Evolutionary conservation across 768 basidiomycete species (phyloP), one percentile per base, ranked within the genome.

Genomic region (Lentinula aciculospora): DNA sequence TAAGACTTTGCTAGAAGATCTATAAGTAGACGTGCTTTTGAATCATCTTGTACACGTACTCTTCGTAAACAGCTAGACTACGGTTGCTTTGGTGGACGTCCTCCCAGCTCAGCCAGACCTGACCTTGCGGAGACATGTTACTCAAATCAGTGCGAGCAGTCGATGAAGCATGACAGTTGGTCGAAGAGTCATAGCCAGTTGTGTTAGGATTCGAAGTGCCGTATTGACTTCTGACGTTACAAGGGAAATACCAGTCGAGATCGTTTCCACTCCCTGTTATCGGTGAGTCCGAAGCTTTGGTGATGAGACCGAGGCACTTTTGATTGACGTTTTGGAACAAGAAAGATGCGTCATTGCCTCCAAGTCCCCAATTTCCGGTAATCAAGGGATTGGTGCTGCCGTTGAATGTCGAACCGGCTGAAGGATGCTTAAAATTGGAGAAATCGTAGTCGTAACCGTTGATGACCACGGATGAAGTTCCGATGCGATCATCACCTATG

Each of bases 241-340:
- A 99, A 1, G 97, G 97, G 73, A 98, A 97, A 70, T 98, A 98
- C 95, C 95, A 98, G 61, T 92, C 89, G 65, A 94, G 71, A 47
- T 75, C 67, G 50, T 75, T 72, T 31, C 84, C 83, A 6, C 68
- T 79, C 32, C 83, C 81, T 3, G 83, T 76, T 65, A 98, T 96
- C 56, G 79, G 81, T 6, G 89, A 89, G 45, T 81, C 84, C 28
- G 76, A 63, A 5, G 90, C 81, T 62, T 85, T 83, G 3, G 82
- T 87, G 65, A 99, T 88, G 67, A 93, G 65, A 7, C 82, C 83
- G 25, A 83, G 72, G 68, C 97, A 99, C 58, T 89, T 81, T 66
- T 89, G 75, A 71, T 94, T 94, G 64, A 87, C 85, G 46, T 84
- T 92, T 74, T 99, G 97, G 75, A 98, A 99, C 66, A 99, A 68